Base-by-base conservation (phyloP, 768 basidiomycete species). In the Inosperma sp. region DNA sequence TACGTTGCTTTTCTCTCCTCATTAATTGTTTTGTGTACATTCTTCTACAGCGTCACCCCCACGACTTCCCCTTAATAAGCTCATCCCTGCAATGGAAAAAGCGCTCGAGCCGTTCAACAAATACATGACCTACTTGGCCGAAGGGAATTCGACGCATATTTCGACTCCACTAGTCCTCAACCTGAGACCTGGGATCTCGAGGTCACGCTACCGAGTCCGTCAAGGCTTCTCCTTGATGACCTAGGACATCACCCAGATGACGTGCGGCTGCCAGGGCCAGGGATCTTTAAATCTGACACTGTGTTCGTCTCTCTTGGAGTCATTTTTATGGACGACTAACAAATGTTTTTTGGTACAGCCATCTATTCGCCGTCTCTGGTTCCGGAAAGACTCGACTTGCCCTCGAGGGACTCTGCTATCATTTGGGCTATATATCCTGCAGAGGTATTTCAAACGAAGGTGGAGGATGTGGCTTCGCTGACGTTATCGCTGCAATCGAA, bases 121-220 rank as follows among this genome's bases (percentile, higher is more conserved):
- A 17, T 43, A 41, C 40, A 41, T 41, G 40, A 22, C 40, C 40
- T 22, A 41, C 40, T 41, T 41, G 40, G 40, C 23, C 14, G 3
- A 23, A 41, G 40, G 40, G 41, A 19, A 43, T 12, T 21, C n/a
- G 23, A n/a, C 8, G 8, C 30, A 31, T 27, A 29, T 43, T 43
- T 43, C 14, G 14, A 43, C 41, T 4, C 41, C 41, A 27, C n/a
- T 30, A 13, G 30, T 27, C 27, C 7, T 43, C 12, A 12, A 10
- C 12, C 42, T 5, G 17, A 13, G 1, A 2, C 9, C 21, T 17
- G 26, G 17, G 7, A 43, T 43, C 42, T 43, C 42, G 12, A 16
- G 19, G 27, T 30, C 26, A 43, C 2, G 42, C 42, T 30, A 43
- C 42, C 42, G 17, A 29, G 2, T 30, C 12, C 16, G 27, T 29